Evolutionary conservation across 1,284 basidiomycete genomes (phyloP).

Genomic region (Schizophyllum commune): DNA sequence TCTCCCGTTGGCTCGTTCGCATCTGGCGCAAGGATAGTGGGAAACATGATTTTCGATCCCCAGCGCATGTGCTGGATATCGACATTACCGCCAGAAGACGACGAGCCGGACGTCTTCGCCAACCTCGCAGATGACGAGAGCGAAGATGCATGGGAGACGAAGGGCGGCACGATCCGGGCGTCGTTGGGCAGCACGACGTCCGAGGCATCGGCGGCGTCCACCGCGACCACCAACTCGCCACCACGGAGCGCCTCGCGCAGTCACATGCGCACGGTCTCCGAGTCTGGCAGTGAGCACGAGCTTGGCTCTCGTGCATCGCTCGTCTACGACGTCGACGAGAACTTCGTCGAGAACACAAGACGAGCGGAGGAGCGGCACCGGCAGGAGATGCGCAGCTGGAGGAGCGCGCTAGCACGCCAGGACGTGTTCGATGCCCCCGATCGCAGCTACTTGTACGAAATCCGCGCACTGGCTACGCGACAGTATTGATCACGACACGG

Average conservation of each 20-base stretch:
- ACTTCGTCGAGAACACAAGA: conserved; percentile 64
- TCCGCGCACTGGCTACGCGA: conserved; percentile 72
- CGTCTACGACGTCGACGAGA: conserved; percentile 65
- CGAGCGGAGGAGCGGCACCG: conserved; percentile 75
- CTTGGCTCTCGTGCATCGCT: conserved; percentile 67
- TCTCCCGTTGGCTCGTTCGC: conserved; percentile 75
- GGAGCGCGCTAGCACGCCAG: conserved; percentile 37
- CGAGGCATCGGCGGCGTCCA: conserved; percentile 25
- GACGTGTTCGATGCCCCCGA: conserved; percentile 41
- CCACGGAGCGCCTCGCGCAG: conserved; percentile 32
- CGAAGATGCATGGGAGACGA: conserved; percentile 61
- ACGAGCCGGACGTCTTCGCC: conserved; percentile 89
- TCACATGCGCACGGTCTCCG: conserved; percentile 57
- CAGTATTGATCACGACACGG: conserved; percentile 44
- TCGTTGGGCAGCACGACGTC: conserved; percentile 35
- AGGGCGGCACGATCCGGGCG: conserved; percentile 73
- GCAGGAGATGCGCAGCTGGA: conserved; percentile 79
- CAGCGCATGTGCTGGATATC: conserved; percentile 91
- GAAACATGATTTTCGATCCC: conserved; percentile 97
- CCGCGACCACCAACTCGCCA: conserved; percentile 35
- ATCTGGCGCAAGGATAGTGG: conserved; percentile 77
- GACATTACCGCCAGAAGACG: conserved; percentile 76
- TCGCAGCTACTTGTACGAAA: conserved; percentile 64
- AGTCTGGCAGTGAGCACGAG: conserved; percentile 68
- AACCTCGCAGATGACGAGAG: conserved; percentile 85